Evolutionary conservation across 352 stramenopile species (phyloP), one percentile per base, ranked within the genome.

Genomic region (Phytophthora capsici): DNA sequence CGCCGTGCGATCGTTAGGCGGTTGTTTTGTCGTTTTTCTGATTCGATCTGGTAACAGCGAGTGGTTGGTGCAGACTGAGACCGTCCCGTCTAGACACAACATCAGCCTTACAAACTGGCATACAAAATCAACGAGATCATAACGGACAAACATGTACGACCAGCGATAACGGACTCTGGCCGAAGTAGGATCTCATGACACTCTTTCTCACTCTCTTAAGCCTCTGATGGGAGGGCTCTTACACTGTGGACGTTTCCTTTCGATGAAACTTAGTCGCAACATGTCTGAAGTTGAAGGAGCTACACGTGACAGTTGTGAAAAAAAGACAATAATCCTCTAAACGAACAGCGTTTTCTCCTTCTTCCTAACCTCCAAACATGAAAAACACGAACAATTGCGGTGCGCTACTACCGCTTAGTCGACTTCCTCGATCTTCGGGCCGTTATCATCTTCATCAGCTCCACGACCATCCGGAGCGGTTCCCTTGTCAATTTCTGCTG

Each of bases 361-460:
- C n/a, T n/a, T n/a, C 7, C 25, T 12, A 2, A 38, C 17, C 20
- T 44, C 43, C 0, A 47, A 47, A 47, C 19, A 34, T 14, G 28
- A 34, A 34, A 34, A 28, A 34, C 14, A n/a, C n/a, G n/a, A n/a
- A n/a, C n/a, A n/a, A n/a, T 41, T 41, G 41, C 19, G 7, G 28
- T 34, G 9, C 10, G 14, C 40, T 47, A 19, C 7, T 28, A 22
- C 40, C 14, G 36, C 34, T 85, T 84, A 89, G 50, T 90, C 82
- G 69, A 91, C 83, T 58, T 91, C 83, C 63, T 91, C 83, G 46
- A 91, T 90, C 75, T 87, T 90, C n/a, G 83, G 83, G 20, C 83
- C 83, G 57, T 90, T 67, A 47, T 75, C 73, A 3, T 43, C 53
- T n/a, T 50, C 52, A 47, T 14, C 68, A 19, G 77, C 56, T 34